Percentiles rank a stretch among this genome's conserved stretches.
Evolutionary conservation across 495 filamentous ascomycete genomes (phyloP).

Genomic region (Lindgomyces ingoldianus): DNA sequence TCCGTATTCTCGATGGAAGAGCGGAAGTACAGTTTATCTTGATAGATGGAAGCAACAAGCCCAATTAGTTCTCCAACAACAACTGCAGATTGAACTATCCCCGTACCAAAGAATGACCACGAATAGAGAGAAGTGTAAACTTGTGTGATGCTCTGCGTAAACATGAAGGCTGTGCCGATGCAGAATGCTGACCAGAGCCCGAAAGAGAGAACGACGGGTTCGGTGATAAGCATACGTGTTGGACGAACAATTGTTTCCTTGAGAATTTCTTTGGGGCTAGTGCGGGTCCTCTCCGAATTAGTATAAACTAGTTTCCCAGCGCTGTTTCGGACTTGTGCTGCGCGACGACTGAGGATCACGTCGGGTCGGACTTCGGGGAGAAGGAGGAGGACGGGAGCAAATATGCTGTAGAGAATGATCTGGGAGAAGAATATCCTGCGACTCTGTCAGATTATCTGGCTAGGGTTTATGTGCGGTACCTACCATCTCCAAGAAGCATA

Average conservation of each 20-base stretch:
- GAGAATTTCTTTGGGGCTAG: constrained; percentile 28
- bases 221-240: constrained; percentile 53
- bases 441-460: not conserved
- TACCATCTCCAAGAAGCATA: constrained; percentile 37
- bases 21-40: constrained; percentile 34
- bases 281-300: constrained; percentile 45
- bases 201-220: constrained; percentile 55
- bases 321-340: constrained; percentile 9
- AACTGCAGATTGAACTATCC: constrained; percentile 41
- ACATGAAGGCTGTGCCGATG: constrained; percentile 55
- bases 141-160: constrained; percentile 42
- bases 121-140: constrained; percentile 40
- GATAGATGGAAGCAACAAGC: constrained; percentile 31
- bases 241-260: constrained; percentile 45
- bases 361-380: constrained; percentile 50
- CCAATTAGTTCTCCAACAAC: constrained; percentile 44
- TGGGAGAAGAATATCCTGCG: constrained; percentile 53
- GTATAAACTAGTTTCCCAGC: constrained; percentile 45
- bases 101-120: constrained; percentile 37
- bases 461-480: not conserved
- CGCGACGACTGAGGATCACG: constrained; percentile 43
- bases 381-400: constrained; percentile 48
- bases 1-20: constrained; percentile 36
- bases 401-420: constrained; percentile 49
- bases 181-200: constrained; percentile 56